These are phyloP conservation scores for Teratosphaeria pseudoeucalypti DNA, from an alignment of 2,329 filamentous ascomycete species.

Conservation along the genomic window DNA sequence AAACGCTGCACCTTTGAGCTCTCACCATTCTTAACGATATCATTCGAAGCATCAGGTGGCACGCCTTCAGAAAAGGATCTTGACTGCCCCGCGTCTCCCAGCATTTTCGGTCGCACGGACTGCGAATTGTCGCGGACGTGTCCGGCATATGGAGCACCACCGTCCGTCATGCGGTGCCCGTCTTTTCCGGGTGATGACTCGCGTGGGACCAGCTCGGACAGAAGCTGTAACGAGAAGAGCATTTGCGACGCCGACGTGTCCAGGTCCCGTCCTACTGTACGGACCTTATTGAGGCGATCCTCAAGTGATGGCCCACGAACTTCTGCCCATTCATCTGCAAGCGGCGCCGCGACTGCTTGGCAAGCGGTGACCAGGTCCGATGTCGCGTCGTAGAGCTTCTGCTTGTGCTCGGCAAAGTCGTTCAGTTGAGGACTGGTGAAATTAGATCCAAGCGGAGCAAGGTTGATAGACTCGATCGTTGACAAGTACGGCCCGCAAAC, in stretches of 20 bases:
- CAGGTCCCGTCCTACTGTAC: conserved; percentile 64
- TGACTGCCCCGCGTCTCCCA: conserved; percentile 47
- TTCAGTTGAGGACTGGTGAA: conserved; percentile 76
- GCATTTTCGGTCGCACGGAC: conserved; percentile 37
- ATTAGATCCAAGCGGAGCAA: conserved; percentile 65
- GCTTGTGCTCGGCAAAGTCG: conserved; percentile 85
- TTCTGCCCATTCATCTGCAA: conserved; percentile 93
- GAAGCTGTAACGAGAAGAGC: conserved; percentile 73
- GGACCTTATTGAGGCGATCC: conserved; percentile 71
- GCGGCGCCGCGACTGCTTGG: conserved; percentile 79
- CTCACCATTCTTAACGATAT: conserved; percentile 30
- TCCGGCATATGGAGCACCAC: conserved; percentile 18
- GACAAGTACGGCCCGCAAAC: conserved; percentile 84
- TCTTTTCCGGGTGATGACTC: conserved; percentile 30
- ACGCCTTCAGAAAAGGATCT: conserved; percentile 56
- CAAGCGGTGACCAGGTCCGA: conserved; percentile 81
- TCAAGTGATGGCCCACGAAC: conserved; percentile 83
- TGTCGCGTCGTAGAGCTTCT: conserved; percentile 85
- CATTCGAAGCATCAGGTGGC: conserved; percentile 19
- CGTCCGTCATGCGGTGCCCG: conserved; percentile 29
- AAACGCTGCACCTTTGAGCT: conserved; percentile 41
- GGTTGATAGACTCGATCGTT: conserved; percentile 82
- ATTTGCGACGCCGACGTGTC: conserved; percentile 82
- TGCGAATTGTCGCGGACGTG: conserved; percentile 20
- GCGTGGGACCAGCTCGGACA: conserved; percentile 68